Evolutionary conservation across 495 filamentous ascomycete genomes (phyloP).

Genomic region (Xylaria cubensis): DNA sequence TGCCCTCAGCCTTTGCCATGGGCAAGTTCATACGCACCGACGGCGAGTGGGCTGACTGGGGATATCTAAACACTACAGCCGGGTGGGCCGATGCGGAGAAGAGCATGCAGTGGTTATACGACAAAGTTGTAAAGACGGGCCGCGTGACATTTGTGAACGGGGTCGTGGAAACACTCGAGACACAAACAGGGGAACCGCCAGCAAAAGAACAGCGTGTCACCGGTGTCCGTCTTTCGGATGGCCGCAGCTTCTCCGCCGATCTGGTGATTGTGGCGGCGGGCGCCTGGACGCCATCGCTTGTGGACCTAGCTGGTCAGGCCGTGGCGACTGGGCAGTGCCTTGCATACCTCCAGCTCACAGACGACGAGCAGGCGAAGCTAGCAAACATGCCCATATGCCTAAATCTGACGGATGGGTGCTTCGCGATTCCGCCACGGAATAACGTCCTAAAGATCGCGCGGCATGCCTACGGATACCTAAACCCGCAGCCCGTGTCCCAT

Average conservation of each 20-base stretch:
- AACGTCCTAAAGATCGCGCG: constrained; percentile 80
- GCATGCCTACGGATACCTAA: constrained; percentile 83
- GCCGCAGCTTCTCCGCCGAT: constrained; percentile 64
- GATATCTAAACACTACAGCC: constrained; percentile 80
- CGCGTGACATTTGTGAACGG: constrained; percentile 70
- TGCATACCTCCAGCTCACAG: constrained; percentile 73
- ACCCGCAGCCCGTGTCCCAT: constrained; percentile 59
- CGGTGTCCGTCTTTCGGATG: constrained; percentile 63
- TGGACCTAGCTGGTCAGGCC: constrained; percentile 79
- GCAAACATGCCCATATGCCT: constrained; percentile 74
- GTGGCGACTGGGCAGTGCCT: constrained; percentile 82
- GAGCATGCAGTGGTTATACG: constrained; percentile 68
- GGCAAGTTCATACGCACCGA: constrained; percentile 53
- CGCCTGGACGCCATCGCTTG: constrained; percentile 78
- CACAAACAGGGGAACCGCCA: constrained; percentile 27
- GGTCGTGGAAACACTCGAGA: constrained; percentile 64
- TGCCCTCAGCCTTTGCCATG: constrained; percentile 59
- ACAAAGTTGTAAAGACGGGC: constrained; percentile 58
- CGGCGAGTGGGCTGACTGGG: constrained; percentile 63
- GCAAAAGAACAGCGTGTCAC: constrained; percentile 36
- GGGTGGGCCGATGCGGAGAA: constrained; percentile 88
- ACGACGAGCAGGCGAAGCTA: constrained; percentile 69
- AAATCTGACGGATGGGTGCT: constrained; percentile 81
- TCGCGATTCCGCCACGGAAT: constrained; percentile 77
- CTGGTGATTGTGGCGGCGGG: constrained; percentile 83